Base-by-base conservation (phyloP, 129 eudicot genomes). In the Flaveria trinervia region DNA sequence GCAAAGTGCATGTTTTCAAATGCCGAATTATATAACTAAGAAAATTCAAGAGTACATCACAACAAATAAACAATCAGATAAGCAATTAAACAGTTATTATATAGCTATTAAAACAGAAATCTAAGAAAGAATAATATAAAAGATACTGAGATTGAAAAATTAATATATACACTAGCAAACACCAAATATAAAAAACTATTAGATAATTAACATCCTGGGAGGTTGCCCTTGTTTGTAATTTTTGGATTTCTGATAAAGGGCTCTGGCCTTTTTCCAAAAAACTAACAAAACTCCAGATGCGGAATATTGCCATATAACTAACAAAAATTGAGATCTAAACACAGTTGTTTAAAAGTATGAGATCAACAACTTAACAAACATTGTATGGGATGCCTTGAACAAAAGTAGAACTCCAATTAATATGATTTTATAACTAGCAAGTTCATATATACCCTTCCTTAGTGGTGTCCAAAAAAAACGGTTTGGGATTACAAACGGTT, bases 11-110 rank as follows among this genome's bases (percentile, higher is more conserved):
- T 4, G 67, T 25, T 3, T 60, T 10, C 33, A 22, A 57, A 9
- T 57, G 33, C 12, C 36, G 16, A 22, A 13, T 26, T 56, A 57
- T 11, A 26, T 4, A 60, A 11, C 28, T 30, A 12, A 60, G 0
- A 60, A 25, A 9, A 60, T 14, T 60, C 17, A 11, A 60, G 14
- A 60, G 41, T 14, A 60, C 67, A 30, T 30, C 36, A 25, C 6
- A 60, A 60, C 41, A 60, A 60, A 60, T 25, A 60, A 60, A 11
- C 30, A 23, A 59, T 23, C 65, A 59, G n/a, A 59, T 59, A 15
- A 5, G 25, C 16, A 22, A 9, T 36, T 13, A 60, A 23, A 23
- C 55, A 50, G 17, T 49, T 49, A 49, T 12, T 5, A 14, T 49
- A 49, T 49, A 49, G 15, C 15, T 49, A 12, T 5, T 49, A 49